phyloP scores from a whole-genome alignment of 768 basidiomycete genomes.

The Agrocybe chaxingu region DNA sequence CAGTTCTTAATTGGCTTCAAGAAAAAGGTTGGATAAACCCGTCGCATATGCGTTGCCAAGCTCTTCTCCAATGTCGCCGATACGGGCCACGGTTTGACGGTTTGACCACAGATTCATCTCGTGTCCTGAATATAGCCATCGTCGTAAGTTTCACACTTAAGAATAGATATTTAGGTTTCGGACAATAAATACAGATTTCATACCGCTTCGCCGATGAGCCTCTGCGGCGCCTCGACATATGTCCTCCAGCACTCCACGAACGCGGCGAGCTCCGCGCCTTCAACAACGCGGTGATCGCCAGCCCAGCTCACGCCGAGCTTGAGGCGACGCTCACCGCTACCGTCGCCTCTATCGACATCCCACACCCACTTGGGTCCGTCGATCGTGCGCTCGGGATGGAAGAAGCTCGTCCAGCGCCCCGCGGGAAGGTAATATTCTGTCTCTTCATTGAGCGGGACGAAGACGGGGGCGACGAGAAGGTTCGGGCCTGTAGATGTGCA shows the following conservation, averaged over 20 bases:
- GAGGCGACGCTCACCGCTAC: conserved; percentile 27
- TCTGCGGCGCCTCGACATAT: conserved; percentile 73
- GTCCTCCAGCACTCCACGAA: conserved; percentile 84
- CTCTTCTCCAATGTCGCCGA: too few relatives aligned
- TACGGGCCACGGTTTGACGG: too few relatives aligned
- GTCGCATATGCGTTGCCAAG: too few relatives aligned
- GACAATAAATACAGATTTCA: conserved; percentile 12
- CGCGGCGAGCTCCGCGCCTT: conserved; percentile 86
- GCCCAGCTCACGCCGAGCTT: conserved; percentile 68
- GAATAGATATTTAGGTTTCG: too few relatives aligned
- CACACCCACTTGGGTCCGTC: conserved; percentile 63
- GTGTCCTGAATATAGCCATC: too few relatives aligned
- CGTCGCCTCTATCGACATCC: conserved; percentile 52
- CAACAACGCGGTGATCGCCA: conserved; percentile 84
- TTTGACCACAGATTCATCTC: too few relatives aligned
- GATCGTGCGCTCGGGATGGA: conserved; percentile 47
- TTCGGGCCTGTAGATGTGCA: conserved; percentile 39
- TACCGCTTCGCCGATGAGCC: conserved; percentile 58
- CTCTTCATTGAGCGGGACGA: conserved; percentile 51
- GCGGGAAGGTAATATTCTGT: conserved; percentile 59
- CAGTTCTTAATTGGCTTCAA: too few relatives aligned
- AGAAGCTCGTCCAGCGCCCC: conserved; percentile 61
- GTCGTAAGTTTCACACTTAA: too few relatives aligned
- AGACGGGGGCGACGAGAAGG: conserved; percentile 61
- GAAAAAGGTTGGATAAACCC: too few relatives aligned